Conservation (phyloP, 2,329 filamentous ascomycete species). For the Aureobasidium sp. region DNA sequence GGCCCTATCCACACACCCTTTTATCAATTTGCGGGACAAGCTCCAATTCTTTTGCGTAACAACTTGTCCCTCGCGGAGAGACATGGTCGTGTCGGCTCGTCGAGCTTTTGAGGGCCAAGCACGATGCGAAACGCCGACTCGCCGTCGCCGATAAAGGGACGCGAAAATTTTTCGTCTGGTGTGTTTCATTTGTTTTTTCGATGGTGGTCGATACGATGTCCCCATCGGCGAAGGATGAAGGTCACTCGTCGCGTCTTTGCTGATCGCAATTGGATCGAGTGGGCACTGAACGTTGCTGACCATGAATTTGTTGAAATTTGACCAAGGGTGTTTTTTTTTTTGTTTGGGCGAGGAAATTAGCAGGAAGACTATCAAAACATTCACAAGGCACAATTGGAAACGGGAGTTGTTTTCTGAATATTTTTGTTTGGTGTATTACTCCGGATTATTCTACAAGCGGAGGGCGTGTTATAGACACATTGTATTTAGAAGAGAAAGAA, state of each 20-base stretch:
- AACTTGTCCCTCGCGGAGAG: not conserved
- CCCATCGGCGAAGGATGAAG: not conserved
- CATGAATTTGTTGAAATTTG: not conserved
- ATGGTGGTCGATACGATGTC: not conserved
- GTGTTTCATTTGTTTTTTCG: not conserved
- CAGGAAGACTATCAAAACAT: not conserved
- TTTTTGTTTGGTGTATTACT: constrained; percentile 11
- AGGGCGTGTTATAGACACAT: constrained; percentile 10
- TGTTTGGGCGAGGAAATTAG: not conserved
- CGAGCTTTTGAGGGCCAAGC: not conserved
- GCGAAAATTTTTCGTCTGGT: constrained; percentile 1
- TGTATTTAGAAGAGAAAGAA: constrained; percentile 7
- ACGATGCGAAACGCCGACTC: not conserved
- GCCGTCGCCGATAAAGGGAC: constrained; percentile 2
- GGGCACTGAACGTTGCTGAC: constrained; percentile 2
- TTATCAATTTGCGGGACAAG: not conserved
- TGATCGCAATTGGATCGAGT: constrained; percentile 5
- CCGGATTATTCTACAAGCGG: constrained; percentile 6
- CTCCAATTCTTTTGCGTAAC: not conserved
- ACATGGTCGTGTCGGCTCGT: not conserved
- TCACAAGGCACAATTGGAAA: not conserved
- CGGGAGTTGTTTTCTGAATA: not conserved
- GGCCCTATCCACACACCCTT: constrained; percentile 1
- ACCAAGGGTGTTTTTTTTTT: not conserved
- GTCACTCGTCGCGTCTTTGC: not conserved